These are phyloP conservation scores for Fusarium tricinctum DNA, from an alignment of 2,329 filamentous ascomycete species.

Conservation along the genomic window DNA sequence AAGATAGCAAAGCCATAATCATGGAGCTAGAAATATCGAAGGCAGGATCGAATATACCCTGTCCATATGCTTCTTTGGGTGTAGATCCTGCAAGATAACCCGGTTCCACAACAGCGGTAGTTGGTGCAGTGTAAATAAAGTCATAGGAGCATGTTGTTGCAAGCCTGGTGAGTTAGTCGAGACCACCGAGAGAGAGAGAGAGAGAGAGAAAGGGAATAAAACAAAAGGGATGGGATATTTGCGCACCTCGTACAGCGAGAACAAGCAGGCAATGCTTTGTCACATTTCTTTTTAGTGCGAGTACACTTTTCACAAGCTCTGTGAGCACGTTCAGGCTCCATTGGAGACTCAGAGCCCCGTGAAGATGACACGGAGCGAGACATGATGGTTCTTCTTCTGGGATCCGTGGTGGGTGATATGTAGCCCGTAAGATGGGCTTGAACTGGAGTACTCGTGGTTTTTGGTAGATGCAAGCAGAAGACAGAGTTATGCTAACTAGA, in stretches of 20 bases:
- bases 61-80: slow-evolving; percentile 44
- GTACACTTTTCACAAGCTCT: slow-evolving; percentile 57
- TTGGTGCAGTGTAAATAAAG: slow-evolving; percentile 55
- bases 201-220: no score
- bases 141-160: slow-evolving; percentile 55
- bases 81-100: slow-evolving; percentile 47
- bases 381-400: slow-evolving; percentile 43
- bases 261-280: slow-evolving; percentile 55
- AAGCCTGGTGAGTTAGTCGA: slow-evolving; percentile 35
- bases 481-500: slow-evolving; percentile 10
- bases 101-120: slow-evolving; percentile 52
- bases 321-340: slow-evolving; percentile 53
- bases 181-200: not conserved
- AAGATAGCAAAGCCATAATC: slow-evolving; percentile 57
- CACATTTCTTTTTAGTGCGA: slow-evolving; percentile 57
- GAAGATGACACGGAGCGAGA: slow-evolving; percentile 49
- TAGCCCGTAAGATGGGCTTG: slow-evolving; percentile 31
- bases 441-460: not conserved
- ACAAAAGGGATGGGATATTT: not conserved
- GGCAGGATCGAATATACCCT: slow-evolving; percentile 50
- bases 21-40: slow-evolving; percentile 55
- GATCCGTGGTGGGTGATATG: slow-evolving; percentile 38
- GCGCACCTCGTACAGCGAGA: slow-evolving; percentile 54
- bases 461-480: slow-evolving; percentile 29
- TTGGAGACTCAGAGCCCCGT: slow-evolving; percentile 51